Evolutionary conservation across 805 yeast species (phyloP).

Genomic region (Kluyveromyces lactis): DNA sequence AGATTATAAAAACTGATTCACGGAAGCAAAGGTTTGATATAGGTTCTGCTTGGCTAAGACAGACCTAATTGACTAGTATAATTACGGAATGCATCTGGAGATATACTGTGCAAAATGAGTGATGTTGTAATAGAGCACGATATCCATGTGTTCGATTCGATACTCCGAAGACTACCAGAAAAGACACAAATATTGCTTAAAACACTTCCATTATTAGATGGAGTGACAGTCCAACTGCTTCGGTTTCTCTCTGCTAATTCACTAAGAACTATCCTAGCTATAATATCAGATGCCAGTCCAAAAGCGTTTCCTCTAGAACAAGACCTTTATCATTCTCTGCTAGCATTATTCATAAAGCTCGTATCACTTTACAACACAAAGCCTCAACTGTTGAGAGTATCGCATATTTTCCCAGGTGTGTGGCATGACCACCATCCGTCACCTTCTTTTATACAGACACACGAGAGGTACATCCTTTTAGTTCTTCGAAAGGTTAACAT

Average conservation of each 20-base stretch:
- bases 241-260: slow-evolving; percentile 66
- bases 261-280: slow-evolving; percentile 63
- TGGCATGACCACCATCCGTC: slow-evolving; percentile 58
- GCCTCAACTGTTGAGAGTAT: slow-evolving; percentile 64
- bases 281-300: slow-evolving; percentile 47
- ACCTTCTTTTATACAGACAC: slow-evolving; percentile 48
- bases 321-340: slow-evolving; percentile 51
- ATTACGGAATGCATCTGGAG: no score
- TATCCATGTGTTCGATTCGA: slow-evolving; percentile 11
- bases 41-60: no score
- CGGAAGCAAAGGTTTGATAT: no score
- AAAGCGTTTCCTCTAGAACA: slow-evolving; percentile 58
- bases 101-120: background rate
- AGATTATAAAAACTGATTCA: background rate
- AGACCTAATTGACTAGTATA: no score
- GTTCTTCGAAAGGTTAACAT: slow-evolving; percentile 78
- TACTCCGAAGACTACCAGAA: slow-evolving; percentile 24
- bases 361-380: slow-evolving; percentile 58
- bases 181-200: slow-evolving; percentile 58
- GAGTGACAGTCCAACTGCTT: slow-evolving; percentile 71
- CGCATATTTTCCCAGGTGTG: slow-evolving; percentile 61
- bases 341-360: slow-evolving; percentile 72
- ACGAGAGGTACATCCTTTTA: slow-evolving; percentile 37
- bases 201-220: slow-evolving; percentile 70
- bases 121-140: background rate